phyloP scores from a whole-genome alignment of 2,329 filamentous ascomycete species.

The Cladosporium sp. region DNA sequence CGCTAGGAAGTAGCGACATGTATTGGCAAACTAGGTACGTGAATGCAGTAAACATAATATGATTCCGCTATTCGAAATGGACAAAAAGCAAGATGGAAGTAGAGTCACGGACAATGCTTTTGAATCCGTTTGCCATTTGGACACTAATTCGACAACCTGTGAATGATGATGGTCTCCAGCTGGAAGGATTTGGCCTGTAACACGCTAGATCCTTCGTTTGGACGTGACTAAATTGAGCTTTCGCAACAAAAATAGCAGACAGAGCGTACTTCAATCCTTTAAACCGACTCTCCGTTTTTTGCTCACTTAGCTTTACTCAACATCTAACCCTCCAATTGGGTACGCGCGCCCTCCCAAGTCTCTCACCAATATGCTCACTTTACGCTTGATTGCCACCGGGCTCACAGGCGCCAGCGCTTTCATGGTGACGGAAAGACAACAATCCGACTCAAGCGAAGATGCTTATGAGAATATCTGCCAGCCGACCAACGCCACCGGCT shows the following conservation, averaged over 20 bases:
- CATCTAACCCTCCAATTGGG: background rate
- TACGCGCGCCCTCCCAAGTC: rapidly evolving
- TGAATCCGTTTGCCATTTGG: background rate
- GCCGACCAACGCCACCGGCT: background rate
- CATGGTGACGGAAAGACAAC: background rate
- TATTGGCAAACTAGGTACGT: background rate
- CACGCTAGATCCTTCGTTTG: background rate
- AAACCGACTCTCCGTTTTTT: too few relatives aligned
- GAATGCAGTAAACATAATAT: background rate
- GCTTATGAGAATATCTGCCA: background rate
- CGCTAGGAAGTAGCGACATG: background rate
- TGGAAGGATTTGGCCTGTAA: background rate
- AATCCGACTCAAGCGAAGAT: background rate
- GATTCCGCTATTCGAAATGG: background rate
- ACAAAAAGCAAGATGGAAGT: background rate
- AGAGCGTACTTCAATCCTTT: too few relatives aligned
- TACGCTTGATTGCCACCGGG: background rate
- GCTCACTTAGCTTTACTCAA: background rate
- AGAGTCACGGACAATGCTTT: background rate
- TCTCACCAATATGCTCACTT: background rate
- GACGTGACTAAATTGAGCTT: background rate
- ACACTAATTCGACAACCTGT: background rate
- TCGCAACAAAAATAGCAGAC: background rate
- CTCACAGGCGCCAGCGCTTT: background rate
- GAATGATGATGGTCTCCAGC: background rate